Evolutionary conservation across 1,284 basidiomycete genomes (phyloP).

Genomic region (Apiotrichum domesticum): DNA sequence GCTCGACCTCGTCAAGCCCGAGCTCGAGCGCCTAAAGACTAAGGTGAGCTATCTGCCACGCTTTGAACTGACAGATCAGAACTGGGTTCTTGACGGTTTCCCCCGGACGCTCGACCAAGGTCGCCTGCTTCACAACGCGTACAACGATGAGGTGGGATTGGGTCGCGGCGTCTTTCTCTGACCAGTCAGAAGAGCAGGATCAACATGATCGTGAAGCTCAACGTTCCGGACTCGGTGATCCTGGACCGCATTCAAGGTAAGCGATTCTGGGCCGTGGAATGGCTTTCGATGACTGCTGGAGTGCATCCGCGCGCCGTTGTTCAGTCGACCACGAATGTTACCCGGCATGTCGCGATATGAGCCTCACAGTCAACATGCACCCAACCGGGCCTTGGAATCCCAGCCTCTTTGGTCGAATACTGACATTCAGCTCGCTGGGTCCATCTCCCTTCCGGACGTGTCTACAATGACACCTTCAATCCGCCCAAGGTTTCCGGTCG

Average conservation of each 20-base stretch:
- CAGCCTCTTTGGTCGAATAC: neutral
- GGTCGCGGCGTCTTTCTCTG: conserved; percentile 33
- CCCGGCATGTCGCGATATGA: too few species aligned
- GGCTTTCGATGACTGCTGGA: too few species aligned
- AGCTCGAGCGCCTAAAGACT: conserved; percentile 41
- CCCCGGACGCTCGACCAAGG: conserved; percentile 89
- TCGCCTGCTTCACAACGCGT: conserved; percentile 62
- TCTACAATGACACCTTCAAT: conserved; percentile 90
- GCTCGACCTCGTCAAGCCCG: conserved; percentile 44
- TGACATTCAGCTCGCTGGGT: conserved; percentile 71
- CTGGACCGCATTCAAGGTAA: conserved; percentile 71
- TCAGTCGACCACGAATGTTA: too few species aligned
- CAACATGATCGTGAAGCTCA: conserved; percentile 81
- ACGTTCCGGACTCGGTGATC: conserved; percentile 86
- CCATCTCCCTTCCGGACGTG: conserved; percentile 83
- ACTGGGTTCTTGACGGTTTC: conserved; percentile 94
- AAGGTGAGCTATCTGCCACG: conserved; percentile 22
- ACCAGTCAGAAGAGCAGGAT: conserved; percentile 57
- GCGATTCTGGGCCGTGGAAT: conserved; percentile 4
- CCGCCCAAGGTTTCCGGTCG: conserved; percentile 76
- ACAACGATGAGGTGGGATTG: conserved; percentile 32
- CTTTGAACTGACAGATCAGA: conserved; percentile 21
- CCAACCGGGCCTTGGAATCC: too few species aligned
- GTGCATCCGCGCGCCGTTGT: too few species aligned
- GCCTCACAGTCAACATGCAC: too few species aligned